Evolutionary conservation across 1,139 yeast genomes (phyloP).

Genomic region (Saccharomyces hybrid): DNA sequence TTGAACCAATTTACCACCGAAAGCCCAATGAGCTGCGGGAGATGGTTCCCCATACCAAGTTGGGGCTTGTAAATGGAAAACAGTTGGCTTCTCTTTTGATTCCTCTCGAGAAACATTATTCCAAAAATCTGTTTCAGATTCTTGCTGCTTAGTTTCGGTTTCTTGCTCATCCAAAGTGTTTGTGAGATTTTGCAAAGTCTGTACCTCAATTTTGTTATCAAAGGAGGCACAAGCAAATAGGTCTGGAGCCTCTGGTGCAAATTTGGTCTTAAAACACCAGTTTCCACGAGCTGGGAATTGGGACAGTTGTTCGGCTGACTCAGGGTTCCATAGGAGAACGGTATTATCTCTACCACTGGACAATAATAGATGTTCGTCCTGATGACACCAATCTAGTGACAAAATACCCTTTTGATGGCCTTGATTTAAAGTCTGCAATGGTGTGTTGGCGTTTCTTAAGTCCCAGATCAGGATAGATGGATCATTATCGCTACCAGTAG

Average conservation of each 20-base stretch:
- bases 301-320: conserved; percentile 57
- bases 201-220: conserved; percentile 66
- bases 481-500: conserved; percentile 71
- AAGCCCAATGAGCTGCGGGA: conserved; percentile 70
- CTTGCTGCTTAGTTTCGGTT: conserved; percentile 31
- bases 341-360: conserved; percentile 91
- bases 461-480: conserved; percentile 91
- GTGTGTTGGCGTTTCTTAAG: conserved; percentile 84
- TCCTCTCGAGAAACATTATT: conserved; percentile 54
- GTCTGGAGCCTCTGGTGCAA: conserved; percentile 85
- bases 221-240: conserved; percentile 88
- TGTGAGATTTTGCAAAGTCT: conserved; percentile 68
- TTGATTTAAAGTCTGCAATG: conserved; percentile 51
- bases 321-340: conserved; percentile 86
- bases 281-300: conserved; percentile 88
- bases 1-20: conserved; percentile 80
- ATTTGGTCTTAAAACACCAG: conserved; percentile 85
- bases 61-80: conserved; percentile 67
- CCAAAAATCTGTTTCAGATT: conserved; percentile 79
- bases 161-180: conserved; percentile 30
- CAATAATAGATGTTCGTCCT: conserved; percentile 68
- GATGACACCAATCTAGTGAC: conserved; percentile 87
- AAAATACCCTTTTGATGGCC: conserved; percentile 88
- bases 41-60: conserved; percentile 75
- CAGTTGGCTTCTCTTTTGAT: conserved; percentile 26